A percentile compares a stretch with the other conserved stretches of the same genome.
Conservation (phyloP, 2,329 filamentous ascomycete species). For the Epichloe hybrida region DNA sequence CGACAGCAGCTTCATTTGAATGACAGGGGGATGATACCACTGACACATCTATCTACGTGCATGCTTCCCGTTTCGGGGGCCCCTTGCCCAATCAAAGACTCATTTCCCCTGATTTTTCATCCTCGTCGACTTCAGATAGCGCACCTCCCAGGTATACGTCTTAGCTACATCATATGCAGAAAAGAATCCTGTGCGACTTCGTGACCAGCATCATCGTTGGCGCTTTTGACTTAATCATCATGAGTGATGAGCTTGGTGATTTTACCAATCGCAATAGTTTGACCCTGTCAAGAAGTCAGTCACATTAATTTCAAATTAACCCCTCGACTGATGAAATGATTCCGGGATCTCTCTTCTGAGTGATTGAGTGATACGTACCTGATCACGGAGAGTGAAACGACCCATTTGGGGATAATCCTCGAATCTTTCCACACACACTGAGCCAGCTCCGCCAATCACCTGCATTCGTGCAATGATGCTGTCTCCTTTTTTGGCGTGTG, state of each 20-base stretch:
- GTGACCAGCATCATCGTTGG: not conserved
- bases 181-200: not conserved
- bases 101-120: not conserved
- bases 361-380: constrained; percentile 50
- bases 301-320: not conserved
- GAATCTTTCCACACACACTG: constrained; percentile 86
- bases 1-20: not conserved
- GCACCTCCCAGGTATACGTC: not conserved
- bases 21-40: not conserved
- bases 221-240: constrained; percentile 1
- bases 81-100: not conserved
- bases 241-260: constrained; percentile 70
- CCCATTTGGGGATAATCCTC: constrained; percentile 94
- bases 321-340: not conserved
- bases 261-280: constrained; percentile 99
- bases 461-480: constrained; percentile 88
- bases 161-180: not conserved
- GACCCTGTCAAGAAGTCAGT: constrained; percentile 46
- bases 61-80: not conserved
- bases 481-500: constrained; percentile 72
- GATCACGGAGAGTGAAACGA: constrained; percentile 78
- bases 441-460: constrained; percentile 70
- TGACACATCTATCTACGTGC: not conserved
- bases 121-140: not conserved
- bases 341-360: not conserved